Evolutionary conservation across 768 basidiomycete genomes (phyloP), one percentile per base, ranked within the genome.

Genomic region (Macrolepiota fuliginosa): DNA sequence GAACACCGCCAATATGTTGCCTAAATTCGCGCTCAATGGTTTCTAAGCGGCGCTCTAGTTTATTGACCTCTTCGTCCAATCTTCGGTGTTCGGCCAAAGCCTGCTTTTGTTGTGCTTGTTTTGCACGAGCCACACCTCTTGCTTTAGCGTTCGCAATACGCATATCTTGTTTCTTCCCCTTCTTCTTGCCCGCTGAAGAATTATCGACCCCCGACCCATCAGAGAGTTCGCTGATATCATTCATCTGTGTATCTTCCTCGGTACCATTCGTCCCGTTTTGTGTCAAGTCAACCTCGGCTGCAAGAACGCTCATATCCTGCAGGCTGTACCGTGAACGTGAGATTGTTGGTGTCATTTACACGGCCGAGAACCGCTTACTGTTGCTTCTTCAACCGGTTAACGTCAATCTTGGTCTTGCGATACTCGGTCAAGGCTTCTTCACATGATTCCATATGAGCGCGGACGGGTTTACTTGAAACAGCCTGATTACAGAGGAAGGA

Each of bases 1-100:
- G 83, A 53, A 95, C 83, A 5, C 89, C 86, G 59, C 93, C 92
- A 45, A 94, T 79, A 53, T 93, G 81, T 72, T 95, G 90, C 65
- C 97, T 82, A 77, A 98, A 99, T 64, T 98, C 96, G 49, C 93
- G 89, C 71, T 98, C 96, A 64, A 96, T 91, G 53, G 82, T 84
- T 67, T 95, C 92, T 19, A 98, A 81, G 42, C 90, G 81, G 45
- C 89, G 83, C 70, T 92, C 89, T 24, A 92, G 75, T 69, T 89
- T 90, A 68, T 89, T 89, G 32, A 94, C 87, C 70, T 97, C 96
- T 69, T 96, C 96, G 59, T 92, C 88, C 13, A 96, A 79, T 54
- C 90, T 84, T 35, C 91, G 89, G 68, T 88, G 90, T 68, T 96
- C 94, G 13, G 90, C 89, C 63, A 87, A 75, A 4, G 92, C 90